These are phyloP conservation scores for Penicillium olsonii DNA, from an alignment of 2,329 filamentous ascomycete genomes.

Conservation along the genomic window DNA sequence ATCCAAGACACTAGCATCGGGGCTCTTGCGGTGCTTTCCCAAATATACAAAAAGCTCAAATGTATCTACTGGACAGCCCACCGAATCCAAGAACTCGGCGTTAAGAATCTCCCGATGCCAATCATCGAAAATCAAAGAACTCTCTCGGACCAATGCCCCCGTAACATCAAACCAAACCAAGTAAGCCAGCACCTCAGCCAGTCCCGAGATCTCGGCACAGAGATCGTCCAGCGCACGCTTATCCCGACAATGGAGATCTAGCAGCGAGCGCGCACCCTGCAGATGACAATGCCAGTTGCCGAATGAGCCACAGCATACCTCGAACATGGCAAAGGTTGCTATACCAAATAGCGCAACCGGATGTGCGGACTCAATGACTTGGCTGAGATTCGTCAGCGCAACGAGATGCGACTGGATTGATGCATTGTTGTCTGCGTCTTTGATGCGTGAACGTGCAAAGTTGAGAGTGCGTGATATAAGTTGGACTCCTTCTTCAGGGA, in stretches of 20 bases:
- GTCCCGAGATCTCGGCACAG: slow-evolving; percentile 35
- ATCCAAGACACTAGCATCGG: slow-evolving; percentile 5
- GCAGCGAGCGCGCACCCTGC: slow-evolving; percentile 42
- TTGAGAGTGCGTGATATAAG: slow-evolving; percentile 27
- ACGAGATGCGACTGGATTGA: slow-evolving; percentile 33
- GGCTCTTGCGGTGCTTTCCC: slow-evolving; percentile 26
- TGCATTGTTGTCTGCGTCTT: slow-evolving; percentile 19
- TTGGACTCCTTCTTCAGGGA: slow-evolving; percentile 25
- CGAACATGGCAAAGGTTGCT: slow-evolving; percentile 48
- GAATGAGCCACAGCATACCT: slow-evolving; percentile 47
- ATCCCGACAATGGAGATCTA: slow-evolving; percentile 44
- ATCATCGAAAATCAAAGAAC: slow-evolving; percentile 40
- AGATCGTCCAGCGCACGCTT: slow-evolving; percentile 37
- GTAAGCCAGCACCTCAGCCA: slow-evolving; percentile 42
- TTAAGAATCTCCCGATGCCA: slow-evolving; percentile 43
- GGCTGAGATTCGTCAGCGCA: slow-evolving; percentile 41
- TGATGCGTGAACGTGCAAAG: slow-evolving; percentile 26
- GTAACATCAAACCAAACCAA: slow-evolving; percentile 47
- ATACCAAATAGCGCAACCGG: slow-evolving; percentile 48
- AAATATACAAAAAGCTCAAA: slow-evolving; percentile 41
- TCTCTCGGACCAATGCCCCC: slow-evolving; percentile 30
- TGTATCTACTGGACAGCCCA: slow-evolving; percentile 42
- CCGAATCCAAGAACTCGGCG: slow-evolving; percentile 37
- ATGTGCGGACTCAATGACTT: slow-evolving; percentile 42
- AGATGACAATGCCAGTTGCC: slow-evolving; percentile 42